Conservation (phyloP, 2,329 filamentous ascomycete genomes). For the Fusarium odoratissimum region DNA sequence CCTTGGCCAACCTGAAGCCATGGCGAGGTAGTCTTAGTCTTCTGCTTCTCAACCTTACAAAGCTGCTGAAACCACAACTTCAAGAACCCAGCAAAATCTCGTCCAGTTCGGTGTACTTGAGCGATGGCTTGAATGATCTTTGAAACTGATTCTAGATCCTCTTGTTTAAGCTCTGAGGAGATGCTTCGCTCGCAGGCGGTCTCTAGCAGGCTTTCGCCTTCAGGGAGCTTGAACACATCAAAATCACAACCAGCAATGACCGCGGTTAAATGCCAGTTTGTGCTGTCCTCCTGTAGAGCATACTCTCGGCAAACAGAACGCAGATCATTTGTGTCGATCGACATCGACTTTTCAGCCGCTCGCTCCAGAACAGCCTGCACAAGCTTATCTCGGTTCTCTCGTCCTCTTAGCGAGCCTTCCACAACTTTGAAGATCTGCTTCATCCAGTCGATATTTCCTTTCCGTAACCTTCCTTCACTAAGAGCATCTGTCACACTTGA, state of each 20-base stretch:
- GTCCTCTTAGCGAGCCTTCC: constrained; percentile 43
- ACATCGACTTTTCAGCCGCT: constrained; percentile 46
- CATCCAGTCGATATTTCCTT: constrained; percentile 54
- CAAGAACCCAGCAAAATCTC: constrained; percentile 59
- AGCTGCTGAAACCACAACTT: constrained; percentile 60
- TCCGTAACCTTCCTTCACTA: constrained; percentile 47
- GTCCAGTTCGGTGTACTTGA: constrained; percentile 57
- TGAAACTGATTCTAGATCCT: constrained; percentile 41
- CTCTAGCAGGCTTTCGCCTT: constrained; percentile 54
- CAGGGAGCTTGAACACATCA: constrained; percentile 58
- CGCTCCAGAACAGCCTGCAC: constrained; percentile 49
- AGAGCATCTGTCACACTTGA: constrained; percentile 43
- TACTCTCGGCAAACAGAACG: constrained; percentile 57
- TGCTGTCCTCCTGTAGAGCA: constrained; percentile 50
- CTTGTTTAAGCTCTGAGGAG: constrained; percentile 26
- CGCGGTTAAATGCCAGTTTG: constrained; percentile 58
- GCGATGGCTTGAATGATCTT: constrained; percentile 57
- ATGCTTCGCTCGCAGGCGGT: constrained; percentile 54
- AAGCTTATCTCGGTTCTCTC: constrained; percentile 43
- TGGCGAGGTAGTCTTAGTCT: constrained; percentile 44
- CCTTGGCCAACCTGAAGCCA: constrained; percentile 49
- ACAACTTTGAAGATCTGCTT: constrained; percentile 51
- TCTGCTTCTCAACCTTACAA: constrained; percentile 49
- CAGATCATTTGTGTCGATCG: constrained; percentile 55
- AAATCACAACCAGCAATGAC: constrained; percentile 58